These are phyloP conservation scores for Nigrospora sphaerica DNA, from an alignment of 2,329 filamentous ascomycete species.

Conservation along the genomic window DNA sequence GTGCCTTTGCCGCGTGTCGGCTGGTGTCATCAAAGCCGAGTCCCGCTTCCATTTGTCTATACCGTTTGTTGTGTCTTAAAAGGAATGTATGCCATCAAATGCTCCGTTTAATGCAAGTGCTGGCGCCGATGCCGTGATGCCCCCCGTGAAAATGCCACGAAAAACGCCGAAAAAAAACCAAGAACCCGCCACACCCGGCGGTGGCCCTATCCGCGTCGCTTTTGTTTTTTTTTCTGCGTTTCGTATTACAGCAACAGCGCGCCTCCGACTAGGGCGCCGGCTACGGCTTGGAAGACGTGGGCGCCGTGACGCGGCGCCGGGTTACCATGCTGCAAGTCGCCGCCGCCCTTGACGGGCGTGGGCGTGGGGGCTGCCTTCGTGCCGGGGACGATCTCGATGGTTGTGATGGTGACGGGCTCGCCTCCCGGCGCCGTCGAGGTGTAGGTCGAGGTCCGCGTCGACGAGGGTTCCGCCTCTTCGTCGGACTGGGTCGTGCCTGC, in stretches of 20 bases:
- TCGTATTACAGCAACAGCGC: conserved; percentile 9
- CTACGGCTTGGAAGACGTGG: conserved; percentile 12
- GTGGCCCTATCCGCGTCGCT: too few species aligned
- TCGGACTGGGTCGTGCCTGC: not conserved
- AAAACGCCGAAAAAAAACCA: not conserved
- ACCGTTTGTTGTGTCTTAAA: conserved; percentile 4
- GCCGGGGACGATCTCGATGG: conserved; percentile 16
- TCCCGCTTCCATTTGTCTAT: conserved; percentile 9
- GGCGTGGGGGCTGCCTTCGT: conserved; percentile 9
- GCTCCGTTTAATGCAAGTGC: conserved; percentile 10
- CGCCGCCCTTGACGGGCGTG: conserved; percentile 5
- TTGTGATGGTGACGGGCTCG: conserved; percentile 20
- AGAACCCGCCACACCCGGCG: not conserved
- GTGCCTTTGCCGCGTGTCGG: too few species aligned
- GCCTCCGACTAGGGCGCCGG: conserved; percentile 17
- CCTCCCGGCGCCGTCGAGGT: conserved; percentile 21
- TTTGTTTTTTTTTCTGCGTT: not conserved
- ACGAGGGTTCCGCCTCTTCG: not conserved
- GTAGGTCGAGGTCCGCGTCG: conserved; percentile 18
- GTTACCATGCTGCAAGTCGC: conserved; percentile 17
- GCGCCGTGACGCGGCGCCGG: conserved; percentile 6
- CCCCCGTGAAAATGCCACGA: not conserved
- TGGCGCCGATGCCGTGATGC: conserved; percentile 6
- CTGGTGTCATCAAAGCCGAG: not conserved
- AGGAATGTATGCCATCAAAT: conserved; percentile 16